Evolutionary conservation across 495 filamentous ascomycete species (phyloP), one percentile per base, ranked within the genome.

Genomic region (Aspergillus haitiensis): DNA sequence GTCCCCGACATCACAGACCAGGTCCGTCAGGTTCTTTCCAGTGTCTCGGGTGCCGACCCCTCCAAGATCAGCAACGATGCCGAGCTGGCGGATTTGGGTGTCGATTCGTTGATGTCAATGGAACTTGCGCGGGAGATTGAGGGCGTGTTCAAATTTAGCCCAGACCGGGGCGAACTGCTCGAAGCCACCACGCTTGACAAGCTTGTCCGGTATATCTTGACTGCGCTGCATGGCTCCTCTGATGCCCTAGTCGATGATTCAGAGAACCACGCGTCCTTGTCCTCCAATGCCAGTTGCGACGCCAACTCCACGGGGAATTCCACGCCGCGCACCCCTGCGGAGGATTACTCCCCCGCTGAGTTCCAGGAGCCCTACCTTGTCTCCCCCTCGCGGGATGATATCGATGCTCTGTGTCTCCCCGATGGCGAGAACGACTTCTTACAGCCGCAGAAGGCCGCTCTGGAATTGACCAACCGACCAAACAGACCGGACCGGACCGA

Each of bases 31-130:
- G 32, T 61, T 0, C 16, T 61, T 6, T 39, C 58, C 7, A 35
- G 65, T 15, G 9, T 82, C 2, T 76, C 72, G 16, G 79, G 80
- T 0, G 46, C 82, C 1, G 77, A 81, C 31, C 39, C 64, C 0
- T 49, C 64, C 0, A 75, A 81, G 36, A 78, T 84, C 15, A 56
- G 64, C 6, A 35, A 55, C 18, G 67, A 75, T 16, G 61, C 60
- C 0, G 64, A 72, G 2, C 67, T 83, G n/a, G 72, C 71, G 1
- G 21, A 27, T 27, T 27, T 27, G 21, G 21, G 21, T 3, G 21
- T 27, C 21, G 21, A 27, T 3, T 27, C 21, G 21, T 27, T 27
- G 21, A 27, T 27, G 21, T 27, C 21, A 27, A 27, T 27, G 21
- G 21, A 27, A 27, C 21, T 27, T 3, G 21, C 21, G 1, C 21